Evolutionary conservation across 768 basidiomycete genomes (phyloP), one percentile per base, ranked within the genome.

Genomic region (Psilocybe tampanensis): DNA sequence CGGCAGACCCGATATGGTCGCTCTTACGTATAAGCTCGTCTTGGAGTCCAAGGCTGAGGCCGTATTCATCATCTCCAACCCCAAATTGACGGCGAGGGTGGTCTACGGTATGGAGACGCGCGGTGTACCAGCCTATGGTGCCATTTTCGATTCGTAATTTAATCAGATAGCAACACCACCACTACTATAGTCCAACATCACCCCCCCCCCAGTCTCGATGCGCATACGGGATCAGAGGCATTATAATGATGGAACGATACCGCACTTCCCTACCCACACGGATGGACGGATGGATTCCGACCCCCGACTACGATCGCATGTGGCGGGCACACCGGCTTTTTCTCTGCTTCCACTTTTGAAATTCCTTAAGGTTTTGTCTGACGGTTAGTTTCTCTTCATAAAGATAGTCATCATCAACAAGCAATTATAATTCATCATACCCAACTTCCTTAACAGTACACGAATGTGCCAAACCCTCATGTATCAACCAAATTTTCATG

Each of bases 51-150:
- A 76, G 7, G 74, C 76, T 0, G 77, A 78, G 61, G 77, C 74
- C 0, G 74, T 77, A 7, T 75, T 71, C 55, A 72, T 78, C 45
- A 77, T 76, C 32, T 78, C 75, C 0, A 78, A 77, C 54, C 69
- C 71, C 24, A 73, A 72, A 56, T 60, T 76, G n/a, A 78, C 76
- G 3, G 62, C 65, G 24, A 73, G 74, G 56, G 72, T 77, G 11
- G 73, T 77, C 0, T 77, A 74, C 48, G 74, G 70, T 2, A 74
- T 77, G 74, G 70, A 72, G 55, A 74, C 72, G 24, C 63, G 75
- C 48, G 75, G 75, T 18, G 70, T 78, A 15, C 70, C 76, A 1
- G 75, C 76, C 1, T 78, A 74, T 53, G 76, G 74, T 4, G 72
- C 75, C 24, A 78, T 78, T 34, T 78, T 73, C 57, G 76, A 77